A percentile compares a stretch with the other conserved stretches of the same genome.
Conservation (phyloP, 192 early-diverging fungal genomes). For the Coemansia sp. region DNA sequence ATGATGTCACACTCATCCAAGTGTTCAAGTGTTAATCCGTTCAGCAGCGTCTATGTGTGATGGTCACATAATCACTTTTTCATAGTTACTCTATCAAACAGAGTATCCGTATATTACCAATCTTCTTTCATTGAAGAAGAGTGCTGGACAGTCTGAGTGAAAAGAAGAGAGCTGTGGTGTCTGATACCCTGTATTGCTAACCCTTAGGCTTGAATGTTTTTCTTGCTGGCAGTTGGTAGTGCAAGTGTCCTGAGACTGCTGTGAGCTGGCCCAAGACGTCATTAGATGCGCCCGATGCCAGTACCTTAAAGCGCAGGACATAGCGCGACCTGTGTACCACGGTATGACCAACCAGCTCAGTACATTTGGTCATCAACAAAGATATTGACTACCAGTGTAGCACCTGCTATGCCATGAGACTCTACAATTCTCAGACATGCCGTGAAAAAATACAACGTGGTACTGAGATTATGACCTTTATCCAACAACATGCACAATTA, state of each 20-base stretch:
- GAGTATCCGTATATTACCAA: neutral
- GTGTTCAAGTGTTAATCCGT: too few species aligned
- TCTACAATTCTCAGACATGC: constrained; percentile 35
- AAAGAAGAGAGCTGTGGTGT: constrained; percentile 45
- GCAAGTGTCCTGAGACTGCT: constrained; percentile 35
- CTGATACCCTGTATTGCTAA: constrained; percentile 39
- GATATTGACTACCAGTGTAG: constrained; percentile 13
- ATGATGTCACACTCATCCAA: too few species aligned
- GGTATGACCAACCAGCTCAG: constrained; percentile 15
- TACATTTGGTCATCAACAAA: constrained; percentile 32
- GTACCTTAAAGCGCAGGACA: constrained; percentile 27
- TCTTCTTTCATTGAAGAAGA: constrained; percentile 20
- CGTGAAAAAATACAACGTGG: constrained; percentile 13
- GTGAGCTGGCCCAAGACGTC: constrained; percentile 50
- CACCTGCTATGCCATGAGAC: neutral
- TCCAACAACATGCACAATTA: constrained; percentile 39
- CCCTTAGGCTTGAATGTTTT: constrained; percentile 32
- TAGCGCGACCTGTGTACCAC: constrained; percentile 31
- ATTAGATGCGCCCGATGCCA: constrained; percentile 34
- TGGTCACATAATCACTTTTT: neutral
- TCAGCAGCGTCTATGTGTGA: too few species aligned
- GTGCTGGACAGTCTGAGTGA: constrained; percentile 46
- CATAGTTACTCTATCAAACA: too few species aligned
- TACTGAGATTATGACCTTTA: constrained; percentile 7
- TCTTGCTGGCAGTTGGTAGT: constrained; percentile 23